phyloP scores from a whole-genome alignment of 345 rosid species.

The Raphanus sativus region DNA sequence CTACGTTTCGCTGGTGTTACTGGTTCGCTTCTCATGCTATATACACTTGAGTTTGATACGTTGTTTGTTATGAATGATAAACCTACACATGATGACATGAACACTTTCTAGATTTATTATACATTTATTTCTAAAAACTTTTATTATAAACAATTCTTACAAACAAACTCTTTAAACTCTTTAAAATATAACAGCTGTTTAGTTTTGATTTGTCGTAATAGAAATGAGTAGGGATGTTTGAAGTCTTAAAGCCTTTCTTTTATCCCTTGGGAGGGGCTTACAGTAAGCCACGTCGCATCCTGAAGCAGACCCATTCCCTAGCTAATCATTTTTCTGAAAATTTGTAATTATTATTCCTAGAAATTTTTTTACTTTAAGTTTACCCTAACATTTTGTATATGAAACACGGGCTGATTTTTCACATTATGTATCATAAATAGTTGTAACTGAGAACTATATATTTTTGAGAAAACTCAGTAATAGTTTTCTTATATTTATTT shows the following conservation, averaged over 20 bases:
- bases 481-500: not conserved
- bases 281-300: not conserved
- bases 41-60: not conserved
- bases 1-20: constrained; percentile 72
- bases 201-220: not conserved
- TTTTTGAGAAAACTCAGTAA: not conserved
- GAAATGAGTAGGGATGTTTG: not conserved
- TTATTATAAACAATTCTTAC: not conserved
- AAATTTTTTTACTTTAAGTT: not conserved
- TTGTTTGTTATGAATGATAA: not conserved
- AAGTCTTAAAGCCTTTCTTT: not conserved
- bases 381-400: not conserved
- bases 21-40: constrained; percentile 29
- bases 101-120: not conserved
- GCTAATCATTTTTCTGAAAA: not conserved
- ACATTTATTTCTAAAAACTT: not conserved
- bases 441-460: too few relatives aligned
- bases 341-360: not conserved
- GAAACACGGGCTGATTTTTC: too few relatives aligned
- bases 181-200: not conserved
- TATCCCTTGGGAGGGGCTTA: not conserved
- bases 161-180: not conserved
- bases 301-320: not conserved
- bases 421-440: too few relatives aligned
- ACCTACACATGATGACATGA: not conserved